phyloP scores from a whole-genome alignment of 169 alveolate species.

The Besnoitia besnoiti region DNA sequence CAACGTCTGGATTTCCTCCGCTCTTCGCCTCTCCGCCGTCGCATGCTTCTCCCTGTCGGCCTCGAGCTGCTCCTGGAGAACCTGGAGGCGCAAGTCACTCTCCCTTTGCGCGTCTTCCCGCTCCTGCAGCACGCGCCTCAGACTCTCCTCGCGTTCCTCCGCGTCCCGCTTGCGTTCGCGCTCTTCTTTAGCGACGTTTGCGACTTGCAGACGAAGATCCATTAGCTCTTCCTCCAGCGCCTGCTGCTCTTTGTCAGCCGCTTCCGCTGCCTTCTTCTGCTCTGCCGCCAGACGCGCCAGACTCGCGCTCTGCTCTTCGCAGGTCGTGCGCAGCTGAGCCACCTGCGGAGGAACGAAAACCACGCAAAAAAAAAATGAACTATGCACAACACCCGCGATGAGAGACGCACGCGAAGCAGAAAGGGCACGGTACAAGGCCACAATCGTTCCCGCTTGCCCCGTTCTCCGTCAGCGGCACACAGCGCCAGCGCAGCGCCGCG shows the following conservation, averaged over 20 bases:
- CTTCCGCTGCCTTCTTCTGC: background rate
- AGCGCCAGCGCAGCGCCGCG: too few species aligned
- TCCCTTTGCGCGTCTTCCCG: background rate
- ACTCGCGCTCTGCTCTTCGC: background rate
- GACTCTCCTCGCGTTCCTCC: background rate
- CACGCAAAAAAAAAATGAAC: too few species aligned
- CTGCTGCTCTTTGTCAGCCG: background rate
- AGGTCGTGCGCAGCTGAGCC: background rate
- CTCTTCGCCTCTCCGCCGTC: background rate
- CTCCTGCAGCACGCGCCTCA: background rate
- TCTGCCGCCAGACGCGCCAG: background rate
- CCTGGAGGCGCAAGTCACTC: background rate
- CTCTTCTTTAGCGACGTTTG: background rate
- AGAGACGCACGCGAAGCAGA: background rate
- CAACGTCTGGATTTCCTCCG: background rate
- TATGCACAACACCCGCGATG: too few species aligned
- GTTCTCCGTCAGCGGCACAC: too few species aligned
- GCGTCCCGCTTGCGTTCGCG: background rate
- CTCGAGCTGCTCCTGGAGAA: constrained; percentile 14
- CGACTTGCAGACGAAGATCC: background rate
- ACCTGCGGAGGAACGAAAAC: background rate
- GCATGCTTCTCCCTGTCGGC: background rate
- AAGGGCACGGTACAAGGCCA: too few species aligned
- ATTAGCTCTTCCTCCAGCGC: background rate
- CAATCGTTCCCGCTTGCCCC: too few species aligned